A percentile compares a stretch with the other conserved stretches of the same genome.
These are phyloP conservation scores for Pythium dissimile DNA, from an alignment of 352 stramenopile species.

Conservation along the genomic window DNA sequence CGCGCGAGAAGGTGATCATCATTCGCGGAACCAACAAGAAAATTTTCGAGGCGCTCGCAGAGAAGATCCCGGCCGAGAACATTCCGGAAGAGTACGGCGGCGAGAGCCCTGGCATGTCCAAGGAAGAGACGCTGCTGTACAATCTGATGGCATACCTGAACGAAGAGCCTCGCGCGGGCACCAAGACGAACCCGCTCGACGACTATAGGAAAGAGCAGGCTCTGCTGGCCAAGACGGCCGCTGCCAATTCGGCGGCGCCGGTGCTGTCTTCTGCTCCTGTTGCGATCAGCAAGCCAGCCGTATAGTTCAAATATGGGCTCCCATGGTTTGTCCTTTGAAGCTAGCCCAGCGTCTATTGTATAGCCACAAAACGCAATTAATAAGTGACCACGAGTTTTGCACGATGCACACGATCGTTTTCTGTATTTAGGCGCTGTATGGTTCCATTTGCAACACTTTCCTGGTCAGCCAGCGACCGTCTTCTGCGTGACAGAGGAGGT, in stretches of 20 bases:
- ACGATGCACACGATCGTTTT: too few species aligned
- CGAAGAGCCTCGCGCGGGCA: slow-evolving; percentile 42
- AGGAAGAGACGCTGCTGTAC: slow-evolving; percentile 69
- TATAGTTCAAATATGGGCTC: too few species aligned
- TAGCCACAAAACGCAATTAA: too few species aligned
- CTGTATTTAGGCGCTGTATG: too few species aligned
- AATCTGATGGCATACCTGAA: slow-evolving; percentile 76
- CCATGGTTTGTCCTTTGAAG: too few species aligned
- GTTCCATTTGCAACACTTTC: too few species aligned
- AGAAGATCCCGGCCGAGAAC: slow-evolving; percentile 72
- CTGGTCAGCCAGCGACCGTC: slow-evolving; percentile 2
- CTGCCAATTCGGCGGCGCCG: neutral
- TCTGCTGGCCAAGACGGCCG: neutral
- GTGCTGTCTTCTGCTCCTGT: neutral
- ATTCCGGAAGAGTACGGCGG: slow-evolving; percentile 81
- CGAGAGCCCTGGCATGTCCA: slow-evolving; percentile 51
- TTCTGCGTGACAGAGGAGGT: slow-evolving; percentile 13
- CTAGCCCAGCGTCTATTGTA: too few species aligned
- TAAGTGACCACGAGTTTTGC: too few species aligned
- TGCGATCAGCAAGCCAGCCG: too few species aligned
- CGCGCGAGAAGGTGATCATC: slow-evolving; percentile 92
- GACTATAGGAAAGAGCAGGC: slow-evolving; percentile 19
- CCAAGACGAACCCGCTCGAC: slow-evolving; percentile 52
- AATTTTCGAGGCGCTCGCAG: slow-evolving; percentile 69
- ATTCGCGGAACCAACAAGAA: slow-evolving; percentile 76